Conservation (phyloP, 495 filamentous ascomycete genomes). For the Aspergillus coremiiformis region DNA sequence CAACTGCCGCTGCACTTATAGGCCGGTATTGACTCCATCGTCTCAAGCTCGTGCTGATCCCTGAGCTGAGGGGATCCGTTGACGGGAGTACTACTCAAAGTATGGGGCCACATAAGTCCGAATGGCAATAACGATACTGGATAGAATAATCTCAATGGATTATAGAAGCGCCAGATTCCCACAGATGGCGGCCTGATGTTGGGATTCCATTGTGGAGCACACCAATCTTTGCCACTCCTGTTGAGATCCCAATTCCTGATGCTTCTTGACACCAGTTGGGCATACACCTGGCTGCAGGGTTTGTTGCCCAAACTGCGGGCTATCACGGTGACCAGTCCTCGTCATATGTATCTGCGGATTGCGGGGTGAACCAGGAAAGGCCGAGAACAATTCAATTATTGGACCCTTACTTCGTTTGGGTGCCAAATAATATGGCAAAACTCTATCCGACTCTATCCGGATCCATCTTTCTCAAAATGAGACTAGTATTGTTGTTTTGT, state of each 20-base stretch:
- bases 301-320: conserved; percentile 24
- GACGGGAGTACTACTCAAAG: not conserved
- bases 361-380: not conserved
- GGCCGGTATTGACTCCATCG: not conserved
- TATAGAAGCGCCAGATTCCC: not conserved
- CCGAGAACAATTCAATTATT: conserved; percentile 1
- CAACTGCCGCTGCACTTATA: not conserved
- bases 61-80: not conserved
- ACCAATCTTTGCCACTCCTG: conserved; percentile 11
- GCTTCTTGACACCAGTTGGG: conserved; percentile 17
- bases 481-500: no score
- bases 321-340: conserved; percentile 14
- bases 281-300: conserved; percentile 24
- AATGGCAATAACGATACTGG: not conserved
- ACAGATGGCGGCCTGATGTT: conserved; percentile 15
- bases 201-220: conserved; percentile 13
- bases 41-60: not conserved
- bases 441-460: not conserved
- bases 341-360: not conserved
- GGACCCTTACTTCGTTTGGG: not conserved
- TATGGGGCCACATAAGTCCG: not conserved
- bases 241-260: conserved; percentile 8
- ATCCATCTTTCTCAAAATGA: not conserved
- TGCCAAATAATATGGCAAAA: not conserved
- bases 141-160: not conserved